Evolutionary conservation across 2,329 filamentous ascomycete species (phyloP), one percentile per base, ranked within the genome.

Genomic region (Sporothrix brasiliensis): DNA sequence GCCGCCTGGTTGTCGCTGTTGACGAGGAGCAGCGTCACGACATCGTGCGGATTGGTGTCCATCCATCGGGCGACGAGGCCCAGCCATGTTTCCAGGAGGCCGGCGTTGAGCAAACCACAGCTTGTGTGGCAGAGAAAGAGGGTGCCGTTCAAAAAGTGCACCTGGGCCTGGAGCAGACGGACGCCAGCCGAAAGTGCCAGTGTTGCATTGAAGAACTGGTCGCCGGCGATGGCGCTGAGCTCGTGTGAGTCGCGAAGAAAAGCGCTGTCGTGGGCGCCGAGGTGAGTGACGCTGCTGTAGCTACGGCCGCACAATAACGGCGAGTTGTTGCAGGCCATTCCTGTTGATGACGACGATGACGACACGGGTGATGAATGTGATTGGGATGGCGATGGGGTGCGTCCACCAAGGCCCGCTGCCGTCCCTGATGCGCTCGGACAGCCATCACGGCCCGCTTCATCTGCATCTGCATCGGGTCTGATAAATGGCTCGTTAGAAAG

Each of bases 231-330:
- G 34, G 87, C 88, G 78, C 89, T 87, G 72, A 80, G 82, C 0
- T 88, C 90, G 69, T 84, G 85, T 34, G 81, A 78, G 75, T 92
- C 89, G 66, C 90, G 84, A 56, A 93, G 79, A 77, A 93, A 94
- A 13, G 91, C 84, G 72, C 87, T 89, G 80, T 93, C 86, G 80
- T 94, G 92, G 21, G 90, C 91, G 27, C 91, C 91, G 76, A 94
- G 87, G 78, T 94, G 86, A 3, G 92, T 94, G 75, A 95, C 86
- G 74, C 91, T 88, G 80, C 88, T 89, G 82, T 95, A 95, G 21
- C 86, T 81, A 73, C 87, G 87, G 72, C 81, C 82, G 83, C 92
- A 95, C 53, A 95, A 86, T 56, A 84, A 81, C 0, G 91, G 91
- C 0, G 91, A 93, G 83, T 94, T 94, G 81, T 95, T 95, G 86